A percentile compares a stretch with the other conserved stretches of the same genome.
Evolutionary conservation across 495 filamentous ascomycete species (phyloP).

Genomic region (Annulohypoxylon bovei): DNA sequence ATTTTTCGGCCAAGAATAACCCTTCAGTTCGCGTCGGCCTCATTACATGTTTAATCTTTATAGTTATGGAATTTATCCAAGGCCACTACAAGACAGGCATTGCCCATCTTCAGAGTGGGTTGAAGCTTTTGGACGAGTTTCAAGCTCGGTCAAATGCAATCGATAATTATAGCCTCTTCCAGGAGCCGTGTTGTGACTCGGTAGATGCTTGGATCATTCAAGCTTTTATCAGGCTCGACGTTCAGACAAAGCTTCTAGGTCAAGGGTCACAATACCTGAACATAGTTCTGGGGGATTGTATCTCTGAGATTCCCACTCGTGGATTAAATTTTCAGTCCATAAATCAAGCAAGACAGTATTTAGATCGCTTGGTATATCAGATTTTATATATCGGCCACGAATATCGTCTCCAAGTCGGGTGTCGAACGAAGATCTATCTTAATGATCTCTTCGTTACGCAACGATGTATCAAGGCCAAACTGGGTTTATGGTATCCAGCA

Average conservation of each 20-base stretch:
- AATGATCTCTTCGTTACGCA: slow-evolving; percentile 13
- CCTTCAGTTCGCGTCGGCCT: slow-evolving; percentile 55
- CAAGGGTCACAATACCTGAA: slow-evolving; percentile 28
- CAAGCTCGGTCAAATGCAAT: slow-evolving; percentile 20
- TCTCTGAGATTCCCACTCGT: slow-evolving; percentile 11
- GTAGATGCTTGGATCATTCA: slow-evolving; percentile 54
- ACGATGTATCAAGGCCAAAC: slow-evolving; percentile 23
- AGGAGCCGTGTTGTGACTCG: slow-evolving; percentile 33
- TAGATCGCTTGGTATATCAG: slow-evolving; percentile 47
- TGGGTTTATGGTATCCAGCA: slow-evolving; percentile 40
- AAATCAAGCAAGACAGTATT: slow-evolving; percentile 40
- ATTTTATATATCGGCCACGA: slow-evolving; percentile 44
- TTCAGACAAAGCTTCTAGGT: slow-evolving; percentile 49
- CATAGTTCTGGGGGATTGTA: slow-evolving; percentile 8
- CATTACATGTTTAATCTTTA: slow-evolving; percentile 66
- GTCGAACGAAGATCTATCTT: not conserved
- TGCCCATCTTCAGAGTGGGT: slow-evolving; percentile 58
- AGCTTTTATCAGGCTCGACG: slow-evolving; percentile 50
- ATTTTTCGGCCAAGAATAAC: slow-evolving; percentile 37
- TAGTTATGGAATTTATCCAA: slow-evolving; percentile 64
- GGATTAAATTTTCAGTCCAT: slow-evolving; percentile 39
- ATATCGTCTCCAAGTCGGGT: slow-evolving; percentile 9
- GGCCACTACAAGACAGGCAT: slow-evolving; percentile 55
- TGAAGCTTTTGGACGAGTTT: slow-evolving; percentile 46
- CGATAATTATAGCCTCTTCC: slow-evolving; percentile 20